phyloP scores from a whole-genome alignment of 352 stramenopile species.

The Phytophthora vignae region DNA sequence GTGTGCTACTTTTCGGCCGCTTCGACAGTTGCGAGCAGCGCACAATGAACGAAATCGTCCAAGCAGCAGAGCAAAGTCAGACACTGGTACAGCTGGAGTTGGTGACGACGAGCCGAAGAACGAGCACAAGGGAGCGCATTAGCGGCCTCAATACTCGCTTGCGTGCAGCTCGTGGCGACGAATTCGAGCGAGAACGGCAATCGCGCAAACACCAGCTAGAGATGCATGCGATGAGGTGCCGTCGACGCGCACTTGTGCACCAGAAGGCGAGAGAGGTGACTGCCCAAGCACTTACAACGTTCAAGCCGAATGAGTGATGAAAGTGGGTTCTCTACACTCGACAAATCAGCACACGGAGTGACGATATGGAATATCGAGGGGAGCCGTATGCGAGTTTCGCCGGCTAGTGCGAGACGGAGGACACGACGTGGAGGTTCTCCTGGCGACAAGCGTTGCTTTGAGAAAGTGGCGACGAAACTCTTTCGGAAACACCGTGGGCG shows the following conservation, averaged over 20 bases:
- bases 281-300: slow-evolving; percentile 8
- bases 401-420: neutral
- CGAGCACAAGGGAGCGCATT: slow-evolving; percentile 22
- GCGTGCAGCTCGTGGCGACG: neutral
- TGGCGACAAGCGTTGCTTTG: neutral
- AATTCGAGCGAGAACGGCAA: slow-evolving; percentile 23
- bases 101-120: slow-evolving; percentile 6
- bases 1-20: slow-evolving; percentile 41
- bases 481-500: neutral
- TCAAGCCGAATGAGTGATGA: neutral
- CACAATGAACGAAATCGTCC: slow-evolving; percentile 20
- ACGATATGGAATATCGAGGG: neutral
- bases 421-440: neutral
- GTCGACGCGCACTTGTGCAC: slow-evolving; percentile 31
- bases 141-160: slow-evolving; percentile 27
- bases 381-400: neutral
- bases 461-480: neutral
- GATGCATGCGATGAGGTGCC: slow-evolving; percentile 15
- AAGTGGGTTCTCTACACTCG: neutral
- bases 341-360: neutral
- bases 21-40: slow-evolving; percentile 17
- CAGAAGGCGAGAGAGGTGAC: slow-evolving; percentile 27
- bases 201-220: slow-evolving; percentile 7
- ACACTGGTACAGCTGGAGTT: slow-evolving; percentile 46
- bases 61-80: slow-evolving; percentile 28